Conservation (phyloP, 495 filamentous ascomycete genomes). For the Lophiotrema nucula region DNA sequence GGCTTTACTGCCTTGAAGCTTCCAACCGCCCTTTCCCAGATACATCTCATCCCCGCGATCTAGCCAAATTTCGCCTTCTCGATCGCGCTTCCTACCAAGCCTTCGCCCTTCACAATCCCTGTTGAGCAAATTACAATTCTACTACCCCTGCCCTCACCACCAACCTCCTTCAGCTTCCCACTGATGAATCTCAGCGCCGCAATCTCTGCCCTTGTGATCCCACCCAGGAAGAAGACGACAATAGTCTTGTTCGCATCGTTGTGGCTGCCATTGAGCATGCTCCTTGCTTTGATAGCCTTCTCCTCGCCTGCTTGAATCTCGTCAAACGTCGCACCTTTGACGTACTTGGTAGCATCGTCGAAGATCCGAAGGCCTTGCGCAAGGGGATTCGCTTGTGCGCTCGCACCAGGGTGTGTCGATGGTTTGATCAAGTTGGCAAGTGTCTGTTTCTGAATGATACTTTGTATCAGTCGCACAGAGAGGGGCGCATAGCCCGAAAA, state of each 20-base stretch:
- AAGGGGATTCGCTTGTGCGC: conserved; percentile 54
- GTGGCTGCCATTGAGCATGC: conserved; percentile 66
- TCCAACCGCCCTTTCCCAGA: too few species aligned
- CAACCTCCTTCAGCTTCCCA: conserved; percentile 68
- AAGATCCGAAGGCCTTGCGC: conserved; percentile 87
- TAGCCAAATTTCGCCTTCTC: conserved; percentile 66
- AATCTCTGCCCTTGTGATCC: conserved; percentile 93
- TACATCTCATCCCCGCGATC: too few species aligned
- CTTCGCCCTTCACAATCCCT: conserved; percentile 82
- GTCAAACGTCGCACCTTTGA: conserved; percentile 82
- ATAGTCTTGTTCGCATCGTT: conserved; percentile 69
- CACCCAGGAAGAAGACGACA: conserved; percentile 91
- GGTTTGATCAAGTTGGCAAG: conserved; percentile 61
- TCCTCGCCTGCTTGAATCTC: conserved; percentile 92
- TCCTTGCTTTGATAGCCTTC: conserved; percentile 84
- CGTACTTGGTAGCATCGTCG: conserved; percentile 82
- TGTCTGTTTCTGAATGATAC: conserved; percentile 85
- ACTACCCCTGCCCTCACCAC: conserved; percentile 74
- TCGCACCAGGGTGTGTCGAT: conserved; percentile 42
- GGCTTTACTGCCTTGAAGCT: too few species aligned
- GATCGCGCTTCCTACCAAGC: conserved; percentile 84
- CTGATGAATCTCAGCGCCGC: conserved; percentile 90
- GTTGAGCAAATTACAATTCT: conserved; percentile 92
- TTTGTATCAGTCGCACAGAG: conserved; percentile 91
- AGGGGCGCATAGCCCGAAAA: conserved; percentile 97